Conservation (phyloP, 768 basidiomycete species). For the Candolleomyces eurysporus region DNA sequence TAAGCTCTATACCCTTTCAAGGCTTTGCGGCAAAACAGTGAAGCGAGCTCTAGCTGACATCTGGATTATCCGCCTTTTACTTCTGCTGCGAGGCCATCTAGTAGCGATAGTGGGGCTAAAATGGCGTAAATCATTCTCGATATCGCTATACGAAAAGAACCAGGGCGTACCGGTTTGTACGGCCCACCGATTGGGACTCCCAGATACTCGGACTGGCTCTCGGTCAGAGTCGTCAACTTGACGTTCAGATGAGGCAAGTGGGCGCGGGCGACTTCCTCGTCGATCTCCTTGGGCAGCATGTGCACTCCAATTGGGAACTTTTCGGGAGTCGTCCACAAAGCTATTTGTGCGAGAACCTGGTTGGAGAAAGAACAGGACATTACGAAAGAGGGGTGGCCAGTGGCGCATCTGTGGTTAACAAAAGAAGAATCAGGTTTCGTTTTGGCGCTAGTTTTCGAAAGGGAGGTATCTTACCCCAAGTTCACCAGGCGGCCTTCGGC, state of each 20-base stretch:
- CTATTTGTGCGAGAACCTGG: conserved; percentile 97
- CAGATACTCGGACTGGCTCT: conserved; percentile 84
- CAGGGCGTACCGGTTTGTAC: conserved; percentile 47
- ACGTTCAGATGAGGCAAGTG: conserved; percentile 91
- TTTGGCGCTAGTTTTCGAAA: no score
- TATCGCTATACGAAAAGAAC: neutral
- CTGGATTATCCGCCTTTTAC: no score
- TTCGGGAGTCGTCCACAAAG: conserved; percentile 90
- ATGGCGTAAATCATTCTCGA: neutral
- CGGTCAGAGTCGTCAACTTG: conserved; percentile 78
- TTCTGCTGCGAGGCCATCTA: conserved; percentile 17
- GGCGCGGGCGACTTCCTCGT: conserved; percentile 98
- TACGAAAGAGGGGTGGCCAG: conserved; percentile 98
- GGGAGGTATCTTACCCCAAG: conserved; percentile 68
- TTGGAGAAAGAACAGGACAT: conserved; percentile 99
- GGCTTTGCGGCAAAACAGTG: no score
- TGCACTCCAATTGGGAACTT: conserved; percentile 97
- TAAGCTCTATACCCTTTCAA: no score
- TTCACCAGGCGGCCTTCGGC: conserved; percentile 99
- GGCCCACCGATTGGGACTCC: conserved; percentile 82
- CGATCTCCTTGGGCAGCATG: conserved; percentile 97
- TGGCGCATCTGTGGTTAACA: conserved; percentile 71
- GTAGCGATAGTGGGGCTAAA: conserved; percentile 45
- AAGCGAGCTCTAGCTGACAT: no score
- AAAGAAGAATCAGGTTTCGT: no score